Conservation (phyloP, 2,329 filamentous ascomycete species). For the Alternaria sp. region DNA sequence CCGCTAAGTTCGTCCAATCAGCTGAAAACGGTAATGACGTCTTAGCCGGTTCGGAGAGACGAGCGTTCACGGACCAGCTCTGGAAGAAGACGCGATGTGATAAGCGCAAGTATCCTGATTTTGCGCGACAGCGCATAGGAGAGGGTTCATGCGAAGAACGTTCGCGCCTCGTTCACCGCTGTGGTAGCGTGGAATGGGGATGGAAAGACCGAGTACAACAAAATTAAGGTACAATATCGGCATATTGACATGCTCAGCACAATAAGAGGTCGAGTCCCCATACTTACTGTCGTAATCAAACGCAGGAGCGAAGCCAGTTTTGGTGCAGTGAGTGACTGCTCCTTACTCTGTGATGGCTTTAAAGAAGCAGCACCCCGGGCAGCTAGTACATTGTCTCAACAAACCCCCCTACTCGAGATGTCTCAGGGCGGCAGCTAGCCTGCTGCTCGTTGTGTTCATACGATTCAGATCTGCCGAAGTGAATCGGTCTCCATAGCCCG, state of each 20-base stretch:
- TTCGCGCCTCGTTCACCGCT: not conserved
- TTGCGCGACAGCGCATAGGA: not conserved
- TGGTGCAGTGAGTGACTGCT: not conserved
- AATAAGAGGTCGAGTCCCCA: not conserved
- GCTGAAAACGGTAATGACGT: not conserved
- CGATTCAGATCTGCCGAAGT: not conserved
- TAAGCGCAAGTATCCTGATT: not conserved
- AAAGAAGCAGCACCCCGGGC: not conserved
- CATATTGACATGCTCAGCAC: not conserved
- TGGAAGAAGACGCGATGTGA: not conserved
- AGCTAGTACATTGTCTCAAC: not conserved
- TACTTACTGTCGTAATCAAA: not conserved
- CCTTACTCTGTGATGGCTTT: not conserved
- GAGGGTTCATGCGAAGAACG: not conserved
- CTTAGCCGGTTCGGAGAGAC: not conserved
- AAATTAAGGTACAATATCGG: not conserved
- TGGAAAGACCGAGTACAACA: not conserved
- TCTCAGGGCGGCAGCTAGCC: not conserved
- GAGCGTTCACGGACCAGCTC: not conserved
- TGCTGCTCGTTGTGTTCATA: not conserved
- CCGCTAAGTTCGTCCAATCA: not conserved
- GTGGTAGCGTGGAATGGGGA: not conserved
- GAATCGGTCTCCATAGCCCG: not conserved
- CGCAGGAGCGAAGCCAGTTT: not conserved
- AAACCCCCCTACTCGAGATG: not conserved